Conservation (phyloP, 140 eudicot species). For the Bidens hawaiensis region DNA sequence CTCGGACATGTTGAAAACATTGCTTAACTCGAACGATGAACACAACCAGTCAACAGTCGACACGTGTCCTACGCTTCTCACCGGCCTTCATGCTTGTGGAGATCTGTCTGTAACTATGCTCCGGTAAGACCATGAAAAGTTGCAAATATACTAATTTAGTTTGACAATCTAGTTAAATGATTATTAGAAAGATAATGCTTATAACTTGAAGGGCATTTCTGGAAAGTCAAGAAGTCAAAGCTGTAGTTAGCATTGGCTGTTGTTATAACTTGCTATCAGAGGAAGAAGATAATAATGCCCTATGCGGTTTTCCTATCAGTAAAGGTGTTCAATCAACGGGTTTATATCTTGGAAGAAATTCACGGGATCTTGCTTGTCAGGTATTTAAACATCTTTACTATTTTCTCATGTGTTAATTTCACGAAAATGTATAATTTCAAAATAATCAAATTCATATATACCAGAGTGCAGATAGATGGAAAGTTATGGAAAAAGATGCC, state of each 20-base stretch:
- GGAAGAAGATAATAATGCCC: constrained; percentile 31
- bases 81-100: constrained; percentile 98
- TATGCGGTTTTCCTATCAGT: constrained; percentile 73
- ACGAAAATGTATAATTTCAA: not conserved
- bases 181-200: not conserved
- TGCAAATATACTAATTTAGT: not conserved
- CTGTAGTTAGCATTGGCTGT: constrained; percentile 83
- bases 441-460: not conserved
- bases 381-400: constrained; percentile 27
- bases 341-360: constrained; percentile 54
- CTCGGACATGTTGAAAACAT: constrained; percentile 51
- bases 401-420: not conserved
- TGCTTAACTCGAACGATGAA: constrained; percentile 39
- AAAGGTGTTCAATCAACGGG: constrained; percentile 50
- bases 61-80: constrained; percentile 54
- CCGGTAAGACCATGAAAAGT: constrained; percentile 37
- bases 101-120: constrained; percentile 94
- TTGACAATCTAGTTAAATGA: not conserved
- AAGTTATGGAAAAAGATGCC: constrained; percentile 48
- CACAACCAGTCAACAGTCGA: constrained; percentile 15
- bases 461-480: constrained; percentile 95
- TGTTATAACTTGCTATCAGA: constrained; percentile 91
- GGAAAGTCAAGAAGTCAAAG: constrained; percentile 64
- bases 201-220: constrained; percentile 53
- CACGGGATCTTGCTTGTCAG: constrained; percentile 97